phyloP scores from a whole-genome alignment of 306 rosid genomes.

The Oxytropis ochrocephala region DNA sequence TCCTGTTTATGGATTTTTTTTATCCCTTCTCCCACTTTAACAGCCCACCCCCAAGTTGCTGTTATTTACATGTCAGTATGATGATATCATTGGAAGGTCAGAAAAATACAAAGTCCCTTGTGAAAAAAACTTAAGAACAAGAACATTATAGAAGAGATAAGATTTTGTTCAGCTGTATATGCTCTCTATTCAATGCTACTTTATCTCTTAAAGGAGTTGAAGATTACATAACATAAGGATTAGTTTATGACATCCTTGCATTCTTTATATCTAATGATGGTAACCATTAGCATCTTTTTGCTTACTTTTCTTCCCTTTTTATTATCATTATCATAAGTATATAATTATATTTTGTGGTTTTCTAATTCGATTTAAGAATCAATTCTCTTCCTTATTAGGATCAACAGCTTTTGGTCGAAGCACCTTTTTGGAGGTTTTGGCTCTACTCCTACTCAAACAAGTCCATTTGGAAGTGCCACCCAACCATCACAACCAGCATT shows the following conservation, averaged over 20 bases:
- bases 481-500: constrained; percentile 85
- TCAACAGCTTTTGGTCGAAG: constrained; percentile 78
- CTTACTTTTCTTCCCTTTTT: background rate
- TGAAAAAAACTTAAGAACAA: background rate
- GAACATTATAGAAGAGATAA: background rate
- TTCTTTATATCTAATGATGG: background rate
- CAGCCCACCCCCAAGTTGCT: background rate
- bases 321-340: too few relatives aligned
- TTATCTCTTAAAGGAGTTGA: background rate
- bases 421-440: constrained; percentile 82
- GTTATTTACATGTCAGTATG: background rate
- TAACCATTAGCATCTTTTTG: background rate
- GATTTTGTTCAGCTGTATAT: background rate
- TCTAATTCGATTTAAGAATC: constrained; percentile 22
- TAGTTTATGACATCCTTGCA: background rate
- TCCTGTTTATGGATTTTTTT: background rate
- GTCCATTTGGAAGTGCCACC: constrained; percentile 64
- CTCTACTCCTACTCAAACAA: constrained; percentile 61
- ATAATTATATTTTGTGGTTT: background rate
- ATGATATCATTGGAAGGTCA: background rate
- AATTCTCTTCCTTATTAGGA: constrained; percentile 31
- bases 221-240: background rate
- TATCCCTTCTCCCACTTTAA: background rate
- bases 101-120: background rate
- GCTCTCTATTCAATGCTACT: background rate